These are phyloP conservation scores for Teunomyces funiuensis DNA, from an alignment of 805 yeast genomes.

Conservation along the genomic window DNA sequence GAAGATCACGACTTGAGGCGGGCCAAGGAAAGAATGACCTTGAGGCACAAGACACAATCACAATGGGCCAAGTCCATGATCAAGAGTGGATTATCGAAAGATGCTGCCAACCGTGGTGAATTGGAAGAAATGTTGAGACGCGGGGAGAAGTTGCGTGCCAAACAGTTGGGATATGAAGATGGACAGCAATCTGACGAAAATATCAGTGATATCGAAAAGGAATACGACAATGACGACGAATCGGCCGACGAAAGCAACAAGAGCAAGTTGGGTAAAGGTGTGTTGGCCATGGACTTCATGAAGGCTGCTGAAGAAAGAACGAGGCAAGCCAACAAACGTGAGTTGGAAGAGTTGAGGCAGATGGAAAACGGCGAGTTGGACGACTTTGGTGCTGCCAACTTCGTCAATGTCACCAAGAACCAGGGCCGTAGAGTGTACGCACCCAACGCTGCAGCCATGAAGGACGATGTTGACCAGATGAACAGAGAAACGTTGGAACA, in stretches of 20 bases:
- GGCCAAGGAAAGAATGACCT: constrained; percentile 89
- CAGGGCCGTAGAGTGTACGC: constrained; percentile 81
- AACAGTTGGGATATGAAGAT: constrained; percentile 66
- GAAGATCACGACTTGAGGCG: constrained; percentile 73
- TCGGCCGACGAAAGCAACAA: constrained; percentile 35
- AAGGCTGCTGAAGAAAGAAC: constrained; percentile 77
- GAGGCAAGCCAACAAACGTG: constrained; percentile 55
- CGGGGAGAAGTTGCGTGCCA: constrained; percentile 73
- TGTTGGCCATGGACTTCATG: constrained; percentile 95
- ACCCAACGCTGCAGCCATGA: constrained; percentile 52
- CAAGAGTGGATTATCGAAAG: constrained; percentile 87
- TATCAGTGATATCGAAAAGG: constrained; percentile 44
- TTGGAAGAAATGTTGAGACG: constrained; percentile 92
- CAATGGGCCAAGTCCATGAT: constrained; percentile 92
- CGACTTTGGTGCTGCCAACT: constrained; percentile 32
- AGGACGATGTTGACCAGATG: constrained; percentile 32
- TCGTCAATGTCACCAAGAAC: constrained; percentile 55
- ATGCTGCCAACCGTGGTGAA: constrained; percentile 78
- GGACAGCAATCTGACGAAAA: constrained; percentile 56
- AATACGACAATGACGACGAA: constrained; percentile 34
- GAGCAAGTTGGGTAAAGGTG: constrained; percentile 73
- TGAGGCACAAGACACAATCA: constrained; percentile 84
- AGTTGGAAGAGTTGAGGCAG: constrained; percentile 50
- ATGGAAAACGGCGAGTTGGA: constrained; percentile 47
- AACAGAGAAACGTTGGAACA: constrained; percentile 43